Evolutionary conservation across 768 basidiomycete genomes (phyloP).

Genomic region (Rhizopogon vesiculosus): DNA sequence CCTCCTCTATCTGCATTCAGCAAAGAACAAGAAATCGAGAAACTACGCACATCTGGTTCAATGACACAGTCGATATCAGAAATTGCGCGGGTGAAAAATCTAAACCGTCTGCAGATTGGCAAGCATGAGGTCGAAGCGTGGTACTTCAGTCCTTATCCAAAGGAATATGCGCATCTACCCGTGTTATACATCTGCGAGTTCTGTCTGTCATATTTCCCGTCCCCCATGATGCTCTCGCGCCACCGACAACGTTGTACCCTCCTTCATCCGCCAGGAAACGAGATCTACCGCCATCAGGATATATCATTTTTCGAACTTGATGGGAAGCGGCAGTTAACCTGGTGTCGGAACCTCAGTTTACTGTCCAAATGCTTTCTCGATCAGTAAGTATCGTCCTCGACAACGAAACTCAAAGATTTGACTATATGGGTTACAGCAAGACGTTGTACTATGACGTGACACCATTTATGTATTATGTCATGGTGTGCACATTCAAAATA

Average conservation of each 20-base stretch:
- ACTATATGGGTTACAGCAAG: conserved; percentile 52
- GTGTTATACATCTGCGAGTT: conserved; percentile 98
- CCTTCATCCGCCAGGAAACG: conserved; percentile 95
- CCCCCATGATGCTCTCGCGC: conserved; percentile 84
- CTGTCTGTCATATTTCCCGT: conserved; percentile 91
- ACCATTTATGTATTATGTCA: conserved; percentile 99
- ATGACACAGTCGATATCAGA: conserved; percentile 99
- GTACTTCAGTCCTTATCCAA: conserved; percentile 99
- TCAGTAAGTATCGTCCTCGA: conserved; percentile 58
- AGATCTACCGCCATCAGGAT: conserved; percentile 97
- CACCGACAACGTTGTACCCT: conserved; percentile 91
- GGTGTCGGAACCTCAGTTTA: conserved; percentile 95
- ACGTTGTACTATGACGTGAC: conserved; percentile 99
- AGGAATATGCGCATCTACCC: conserved; percentile 95
- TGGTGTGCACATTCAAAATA: conserved; percentile 50
- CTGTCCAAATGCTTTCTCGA: conserved; percentile 98
- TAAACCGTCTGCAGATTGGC: conserved; percentile 95
- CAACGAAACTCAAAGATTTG: background rate
- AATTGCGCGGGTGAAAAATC: conserved; percentile 96
- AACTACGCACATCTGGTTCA: conserved; percentile 93
- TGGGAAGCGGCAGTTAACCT: conserved; percentile 91
- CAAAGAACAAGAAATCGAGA: conserved; percentile 99
- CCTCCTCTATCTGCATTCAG: conserved; percentile 68
- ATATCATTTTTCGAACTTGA: conserved; percentile 99
- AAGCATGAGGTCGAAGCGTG: conserved; percentile 98